Evolutionary conservation across 164 flowering plant genomes (phyloP).

Genomic region (Vitis rotundifolia): DNA sequence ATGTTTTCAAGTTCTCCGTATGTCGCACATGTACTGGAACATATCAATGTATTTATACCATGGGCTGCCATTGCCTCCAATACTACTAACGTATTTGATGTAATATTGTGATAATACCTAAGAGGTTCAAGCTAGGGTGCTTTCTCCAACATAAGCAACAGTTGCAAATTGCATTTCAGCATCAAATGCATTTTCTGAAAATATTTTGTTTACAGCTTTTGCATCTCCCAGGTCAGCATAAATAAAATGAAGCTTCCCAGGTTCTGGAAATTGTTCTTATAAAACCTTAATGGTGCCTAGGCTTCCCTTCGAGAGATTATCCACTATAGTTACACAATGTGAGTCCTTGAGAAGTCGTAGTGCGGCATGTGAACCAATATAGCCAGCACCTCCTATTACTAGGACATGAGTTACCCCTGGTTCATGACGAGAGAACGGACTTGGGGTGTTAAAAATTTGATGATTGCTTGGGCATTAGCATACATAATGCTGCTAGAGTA

Average conservation of each 20-base stretch:
- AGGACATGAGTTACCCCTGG: slow-evolving; percentile 83
- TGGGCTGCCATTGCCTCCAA: slow-evolving; percentile 86
- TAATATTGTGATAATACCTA: slow-evolving; percentile 94
- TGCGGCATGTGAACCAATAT: slow-evolving; percentile 95
- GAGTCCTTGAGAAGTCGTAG: slow-evolving; percentile 78
- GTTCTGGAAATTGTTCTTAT: slow-evolving; percentile 75
- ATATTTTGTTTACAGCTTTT: slow-evolving; percentile 81
- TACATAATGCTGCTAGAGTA: slow-evolving; percentile 62
- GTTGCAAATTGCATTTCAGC: slow-evolving; percentile 99
- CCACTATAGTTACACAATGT: slow-evolving; percentile 92
- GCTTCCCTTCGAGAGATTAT: slow-evolving; percentile 93
- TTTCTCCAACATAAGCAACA: slow-evolving; percentile 98
- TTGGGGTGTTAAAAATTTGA: slow-evolving; percentile 56
- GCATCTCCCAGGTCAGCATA: slow-evolving; percentile 96
- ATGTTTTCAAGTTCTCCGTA: too few species aligned
- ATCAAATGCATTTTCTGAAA: slow-evolving; percentile 91
- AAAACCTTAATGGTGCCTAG: slow-evolving; percentile 80
- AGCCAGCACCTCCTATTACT: slow-evolving; percentile 99
- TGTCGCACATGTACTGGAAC: too few species aligned
- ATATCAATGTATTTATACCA: too few species aligned
- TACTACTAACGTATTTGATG: slow-evolving; percentile 87
- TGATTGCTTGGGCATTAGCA: slow-evolving; percentile 71
- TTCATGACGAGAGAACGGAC: slow-evolving; percentile 66
- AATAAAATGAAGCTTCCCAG: slow-evolving; percentile 90
- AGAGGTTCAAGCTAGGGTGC: slow-evolving; percentile 94